Evolutionary conservation across 257 asterid species (phyloP), one percentile per base, ranked within the genome.

Genomic region (Cordia subcordata): DNA sequence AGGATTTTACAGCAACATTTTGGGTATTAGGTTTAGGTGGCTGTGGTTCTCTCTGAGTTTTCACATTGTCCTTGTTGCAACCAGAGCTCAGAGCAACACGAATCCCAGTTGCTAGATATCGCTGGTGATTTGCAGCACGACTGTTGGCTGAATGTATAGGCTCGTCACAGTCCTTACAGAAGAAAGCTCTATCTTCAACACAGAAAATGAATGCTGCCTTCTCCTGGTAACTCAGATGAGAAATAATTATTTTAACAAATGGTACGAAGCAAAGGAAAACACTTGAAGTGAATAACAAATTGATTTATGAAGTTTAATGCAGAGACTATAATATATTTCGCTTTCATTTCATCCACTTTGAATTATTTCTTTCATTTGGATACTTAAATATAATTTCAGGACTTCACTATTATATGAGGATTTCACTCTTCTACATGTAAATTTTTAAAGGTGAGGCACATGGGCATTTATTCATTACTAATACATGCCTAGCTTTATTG

Each of bases 171-270:
- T 79, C 93, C 78, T 80, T 88, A 77, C 99, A 92, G 60, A 86
- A 85, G 61, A 92, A 87, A 35, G 96, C 99, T 77, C 99, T 77
- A 72, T 92, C 99, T 79, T 92, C 99, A 12, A 92, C 97, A 40
- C 99, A 92, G 87, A 92, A 92, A 49, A 92, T 92, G 80, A 92
- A 92, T 4, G 99, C 97, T 22, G 96, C 75, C 70, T 81, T 88
- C 52, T 86, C 95, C 98, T 91, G 64, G 6, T 27, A 27, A 27
- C 15, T 10, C 47, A 11, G 15, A 42, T 42, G 14, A 42, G 10
- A 42, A 42, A 42, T 27, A 42, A 2, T 5, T 39, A 39, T 39
- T 3, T 42, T 42, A 42, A 8, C 15, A 42, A 42, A 42, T 42
- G 10, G 47, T 2, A 42, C 15, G 47, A 10, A 42, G 47, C 47